Base-by-base conservation (phyloP, 805 yeast species). In the Komagataella ulmi region DNA sequence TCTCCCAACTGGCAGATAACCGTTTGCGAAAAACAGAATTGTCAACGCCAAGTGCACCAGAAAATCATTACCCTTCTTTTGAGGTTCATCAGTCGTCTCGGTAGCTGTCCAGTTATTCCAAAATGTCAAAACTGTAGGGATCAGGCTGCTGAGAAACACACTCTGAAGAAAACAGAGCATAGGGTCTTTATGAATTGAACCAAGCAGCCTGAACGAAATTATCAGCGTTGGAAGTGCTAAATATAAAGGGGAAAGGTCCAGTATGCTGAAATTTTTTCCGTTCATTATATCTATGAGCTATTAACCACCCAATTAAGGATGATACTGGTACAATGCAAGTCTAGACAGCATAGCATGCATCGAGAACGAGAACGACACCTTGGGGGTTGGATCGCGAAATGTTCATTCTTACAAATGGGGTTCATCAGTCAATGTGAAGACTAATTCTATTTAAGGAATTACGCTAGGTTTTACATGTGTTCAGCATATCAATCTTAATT, bases 211-310 rank as follows among this genome's bases (percentile, higher is more conserved):
- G 40, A 30, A 30, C 40, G 40, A 30, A 30, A 30, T 14, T 30
- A 12, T n/a, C 14, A 68, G 54, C 0, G 68, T 63, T 12, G 72
- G 71, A 7, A 68, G 52, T 1, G 70, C 59, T 47, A 68, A 50
- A 46, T 64, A 64, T 30, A 65, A 50, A 5, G 72, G 72, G 0
- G 69, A 60, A 17, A 61, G 53, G 43, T 64, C 67, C 7, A 63
- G 53, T 21, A 61, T 46, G 17, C 49, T 51, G 45, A 12, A 30
- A 30, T 30, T 8, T 30, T 30, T 30, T 30, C 40, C 40, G 14
- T 30, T 30, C 40, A 30, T 30, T 30, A 14, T 8, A 14, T 10
- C 5, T 30, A 10, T 30, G 40, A 30, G n/a, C 40, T 30, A 30
- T 30, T 44, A n/a, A 17, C 7, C 24, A 24, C 18, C 18, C 47